Conservation (phyloP, 257 asterid species). For the Solanum virginianum region DNA sequence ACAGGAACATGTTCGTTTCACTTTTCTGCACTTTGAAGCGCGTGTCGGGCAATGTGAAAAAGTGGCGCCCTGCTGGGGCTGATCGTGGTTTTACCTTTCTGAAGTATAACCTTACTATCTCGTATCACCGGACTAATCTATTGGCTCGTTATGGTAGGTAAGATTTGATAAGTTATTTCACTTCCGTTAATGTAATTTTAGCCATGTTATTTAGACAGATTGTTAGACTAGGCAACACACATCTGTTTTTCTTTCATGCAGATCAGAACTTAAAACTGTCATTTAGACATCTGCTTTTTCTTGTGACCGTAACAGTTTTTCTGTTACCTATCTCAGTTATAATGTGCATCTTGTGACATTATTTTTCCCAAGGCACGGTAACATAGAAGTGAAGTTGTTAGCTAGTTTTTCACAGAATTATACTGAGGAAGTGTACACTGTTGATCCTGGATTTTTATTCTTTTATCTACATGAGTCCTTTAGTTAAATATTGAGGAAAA, state of each 20-base stretch:
- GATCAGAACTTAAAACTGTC: background rate
- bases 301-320: background rate
- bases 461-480: background rate
- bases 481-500: background rate
- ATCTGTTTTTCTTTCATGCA: background rate
- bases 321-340: background rate
- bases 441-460: background rate
- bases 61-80: slow-evolving; percentile 96
- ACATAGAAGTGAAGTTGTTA: background rate
- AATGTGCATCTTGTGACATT: background rate
- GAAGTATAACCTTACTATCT: slow-evolving; percentile 75
- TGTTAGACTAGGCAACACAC: background rate
- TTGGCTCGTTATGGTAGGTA: slow-evolving; percentile 97
- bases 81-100: slow-evolving; percentile 92
- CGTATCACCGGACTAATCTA: slow-evolving; percentile 90
- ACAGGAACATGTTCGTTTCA: slow-evolving; percentile 91
- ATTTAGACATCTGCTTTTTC: background rate
- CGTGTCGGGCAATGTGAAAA: slow-evolving; percentile 57
- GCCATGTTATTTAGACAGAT: background rate
- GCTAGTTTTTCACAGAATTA: background rate
- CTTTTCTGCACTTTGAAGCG: slow-evolving; percentile 65
- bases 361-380: background rate
- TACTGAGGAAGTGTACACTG: background rate
- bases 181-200: background rate
- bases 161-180: slow-evolving; percentile 16